Evolutionary conservation across 768 basidiomycete genomes (phyloP).

Genomic region (Trametes punicea): DNA sequence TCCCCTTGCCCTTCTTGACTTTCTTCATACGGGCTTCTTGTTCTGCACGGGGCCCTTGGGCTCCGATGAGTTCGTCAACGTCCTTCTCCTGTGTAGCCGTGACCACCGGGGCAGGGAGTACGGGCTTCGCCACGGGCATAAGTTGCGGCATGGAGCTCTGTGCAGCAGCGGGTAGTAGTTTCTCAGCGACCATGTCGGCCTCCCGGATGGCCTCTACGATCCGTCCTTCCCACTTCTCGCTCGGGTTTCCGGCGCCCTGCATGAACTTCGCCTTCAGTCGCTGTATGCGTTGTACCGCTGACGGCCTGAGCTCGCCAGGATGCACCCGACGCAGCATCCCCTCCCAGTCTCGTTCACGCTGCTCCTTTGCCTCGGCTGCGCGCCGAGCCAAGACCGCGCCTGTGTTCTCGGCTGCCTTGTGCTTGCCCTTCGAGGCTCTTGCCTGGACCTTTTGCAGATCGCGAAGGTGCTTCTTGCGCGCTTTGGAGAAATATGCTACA

Average conservation of each 20-base stretch:
- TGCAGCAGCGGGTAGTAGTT: constrained; percentile 38
- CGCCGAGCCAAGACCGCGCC: constrained; percentile 58
- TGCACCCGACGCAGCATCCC: constrained; percentile 52
- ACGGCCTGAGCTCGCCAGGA: constrained; percentile 47
- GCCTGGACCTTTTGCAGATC: constrained; percentile 42
- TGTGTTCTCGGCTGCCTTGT: constrained; percentile 23
- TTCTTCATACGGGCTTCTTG: constrained; percentile 26
- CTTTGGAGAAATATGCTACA: constrained; percentile 40
- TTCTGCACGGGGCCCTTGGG: constrained; percentile 45
- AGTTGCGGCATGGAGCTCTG: constrained; percentile 18
- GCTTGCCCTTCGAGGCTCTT: constrained; percentile 26
- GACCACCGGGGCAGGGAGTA: constrained; percentile 39
- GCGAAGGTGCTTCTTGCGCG: constrained; percentile 36
- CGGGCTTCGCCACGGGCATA: constrained; percentile 6
- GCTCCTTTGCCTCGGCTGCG: constrained; percentile 55
- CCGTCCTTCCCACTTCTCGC: constrained; percentile 61
- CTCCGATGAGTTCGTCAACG: constrained; percentile 46
- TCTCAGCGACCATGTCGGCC: constrained; percentile 46
- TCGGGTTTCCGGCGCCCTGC: constrained; percentile 49
- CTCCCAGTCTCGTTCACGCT: constrained; percentile 67
- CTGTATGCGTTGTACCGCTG: constrained; percentile 49
- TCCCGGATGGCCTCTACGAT: constrained; percentile 55
- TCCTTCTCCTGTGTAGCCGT: constrained; percentile 48
- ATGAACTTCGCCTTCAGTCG: constrained; percentile 56
- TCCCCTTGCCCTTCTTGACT: constrained; percentile 30